Evolutionary conservation across 441 rosid genomes (phyloP).

Genomic region (Viola pubescens): DNA sequence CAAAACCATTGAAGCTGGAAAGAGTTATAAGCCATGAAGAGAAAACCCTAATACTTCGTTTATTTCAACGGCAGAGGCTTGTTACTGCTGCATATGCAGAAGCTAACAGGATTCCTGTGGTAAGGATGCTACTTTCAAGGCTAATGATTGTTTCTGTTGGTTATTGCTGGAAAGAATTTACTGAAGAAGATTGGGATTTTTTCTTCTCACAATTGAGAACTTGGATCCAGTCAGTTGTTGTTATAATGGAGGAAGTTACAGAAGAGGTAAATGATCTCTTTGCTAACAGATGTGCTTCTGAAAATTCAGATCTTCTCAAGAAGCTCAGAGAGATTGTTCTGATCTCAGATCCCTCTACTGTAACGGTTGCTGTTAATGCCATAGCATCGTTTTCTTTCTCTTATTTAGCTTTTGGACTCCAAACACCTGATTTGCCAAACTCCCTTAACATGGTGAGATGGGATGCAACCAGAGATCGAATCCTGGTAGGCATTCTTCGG

Average conservation of each 20-base stretch:
- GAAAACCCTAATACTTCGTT: constrained; percentile 52
- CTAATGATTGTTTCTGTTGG: constrained; percentile 60
- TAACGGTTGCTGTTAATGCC: constrained; percentile 58
- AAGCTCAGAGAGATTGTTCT: constrained; percentile 49
- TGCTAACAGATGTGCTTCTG: constrained; percentile 35
- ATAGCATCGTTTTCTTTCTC: constrained; percentile 58
- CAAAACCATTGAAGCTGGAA: constrained; percentile 45
- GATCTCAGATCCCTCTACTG: constrained; percentile 40
- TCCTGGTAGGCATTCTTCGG: constrained; percentile 79
- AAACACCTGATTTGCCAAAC: constrained; percentile 29
- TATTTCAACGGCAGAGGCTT: constrained; percentile 75
- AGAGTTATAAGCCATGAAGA: constrained; percentile 54
- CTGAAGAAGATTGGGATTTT: constrained; percentile 84
- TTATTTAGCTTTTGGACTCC: constrained; percentile 30
- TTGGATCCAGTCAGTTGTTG: constrained; percentile 87
- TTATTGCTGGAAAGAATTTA: constrained; percentile 81
- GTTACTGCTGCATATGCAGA: constrained; percentile 28
- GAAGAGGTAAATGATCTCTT: constrained; percentile 63
- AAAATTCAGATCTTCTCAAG: constrained; percentile 32
- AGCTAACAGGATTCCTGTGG: constrained; percentile 43
- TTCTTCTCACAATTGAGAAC: constrained; percentile 51
- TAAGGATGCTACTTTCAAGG: constrained; percentile 56
- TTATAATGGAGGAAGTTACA: constrained; percentile 76
- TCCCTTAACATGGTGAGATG: constrained; percentile 42
- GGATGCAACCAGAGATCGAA: constrained; percentile 53